Evolutionary conservation across 306 rosid species (phyloP), one percentile per base, ranked within the genome.

Genomic region (Lathyrus sativus): DNA sequence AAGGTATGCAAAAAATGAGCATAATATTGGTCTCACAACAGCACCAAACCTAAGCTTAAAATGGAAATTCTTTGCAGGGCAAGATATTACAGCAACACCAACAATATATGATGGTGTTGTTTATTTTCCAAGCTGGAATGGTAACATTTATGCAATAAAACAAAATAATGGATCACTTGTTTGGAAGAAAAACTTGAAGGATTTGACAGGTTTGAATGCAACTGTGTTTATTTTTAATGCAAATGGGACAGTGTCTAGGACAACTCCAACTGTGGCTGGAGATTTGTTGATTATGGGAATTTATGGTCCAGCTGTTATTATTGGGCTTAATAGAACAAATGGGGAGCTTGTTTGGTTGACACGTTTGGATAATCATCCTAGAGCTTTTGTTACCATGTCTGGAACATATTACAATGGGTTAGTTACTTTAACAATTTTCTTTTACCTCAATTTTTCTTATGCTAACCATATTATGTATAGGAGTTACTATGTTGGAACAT

Each of bases 101-200:
- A 88, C 91, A 2, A 81, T 85, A 22, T 76, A 48, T 29, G 28
- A 81, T 2, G 85, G 74, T 1, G 70, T 55, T 11, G 46, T 87
- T 61, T 89, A 89, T 62, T 87, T 87, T 42, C 91, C 91, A 38
- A 81, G 92, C 62, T 85, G 92, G 91, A 87, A 89, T 49, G 96
- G 96, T 1, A 74, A 78, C 67, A 65, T 87, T 11, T 87, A 81
- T n/a, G 90, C 92, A 1, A 64, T 87, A 38, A 85, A 72, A 56
- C 67, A 68, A 68, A 18, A 0, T 0, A 70, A 76, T 68, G 80
- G 75, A 42, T 68, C 74, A 0, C 70, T 76, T 50, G 65, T 76
- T 13, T 79, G 83, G 83, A 13, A 49, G 70, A 51, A 79, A 24
- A 74, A 65, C 53, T 12, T 79, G 79, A 46, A 70, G 14, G 8